Evolutionary conservation across 2,329 filamentous ascomycete genomes (phyloP).

Genomic region (Thielaviopsis punctulata): DNA sequence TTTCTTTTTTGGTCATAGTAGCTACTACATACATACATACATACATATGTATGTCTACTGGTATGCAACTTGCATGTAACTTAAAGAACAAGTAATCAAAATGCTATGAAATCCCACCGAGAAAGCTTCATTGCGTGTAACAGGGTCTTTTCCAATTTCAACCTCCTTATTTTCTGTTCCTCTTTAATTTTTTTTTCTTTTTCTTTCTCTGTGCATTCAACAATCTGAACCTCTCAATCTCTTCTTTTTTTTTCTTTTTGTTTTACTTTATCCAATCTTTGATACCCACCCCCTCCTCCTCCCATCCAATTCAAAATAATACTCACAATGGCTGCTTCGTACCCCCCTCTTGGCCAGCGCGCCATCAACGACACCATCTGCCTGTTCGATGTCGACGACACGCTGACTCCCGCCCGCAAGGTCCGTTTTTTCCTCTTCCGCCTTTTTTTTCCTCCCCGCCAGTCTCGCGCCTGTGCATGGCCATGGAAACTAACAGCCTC

Average conservation of each 20-base stretch:
- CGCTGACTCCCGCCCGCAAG: slow-evolving; percentile 65
- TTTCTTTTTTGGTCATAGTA: no score
- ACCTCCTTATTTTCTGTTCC: slow-evolving; percentile 7
- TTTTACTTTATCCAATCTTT: slow-evolving; percentile 1
- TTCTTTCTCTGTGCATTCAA: neutral
- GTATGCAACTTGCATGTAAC: no score
- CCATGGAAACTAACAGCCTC: neutral
- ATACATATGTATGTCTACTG: no score
- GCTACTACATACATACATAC: no score
- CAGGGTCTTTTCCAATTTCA: neutral
- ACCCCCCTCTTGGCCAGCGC: slow-evolving; percentile 64
- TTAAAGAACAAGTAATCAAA: neutral
- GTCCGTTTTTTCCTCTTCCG: slow-evolving; percentile 29
- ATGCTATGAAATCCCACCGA: neutral
- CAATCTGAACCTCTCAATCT: neutral
- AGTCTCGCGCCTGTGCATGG: neutral
- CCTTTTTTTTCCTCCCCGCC: neutral
- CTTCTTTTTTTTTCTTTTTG: neutral
- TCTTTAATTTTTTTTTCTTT: neutral
- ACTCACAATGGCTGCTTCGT: slow-evolving; percentile 28
- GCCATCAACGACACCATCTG: slow-evolving; percentile 84
- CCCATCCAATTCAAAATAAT: no score
- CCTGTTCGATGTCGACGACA: slow-evolving; percentile 93
- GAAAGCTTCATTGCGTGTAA: neutral
- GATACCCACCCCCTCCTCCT: slow-evolving; percentile 4